Evolutionary conservation across 441 rosid genomes (phyloP), one percentile per base, ranked within the genome.

Genomic region (Capsella rubella): DNA sequence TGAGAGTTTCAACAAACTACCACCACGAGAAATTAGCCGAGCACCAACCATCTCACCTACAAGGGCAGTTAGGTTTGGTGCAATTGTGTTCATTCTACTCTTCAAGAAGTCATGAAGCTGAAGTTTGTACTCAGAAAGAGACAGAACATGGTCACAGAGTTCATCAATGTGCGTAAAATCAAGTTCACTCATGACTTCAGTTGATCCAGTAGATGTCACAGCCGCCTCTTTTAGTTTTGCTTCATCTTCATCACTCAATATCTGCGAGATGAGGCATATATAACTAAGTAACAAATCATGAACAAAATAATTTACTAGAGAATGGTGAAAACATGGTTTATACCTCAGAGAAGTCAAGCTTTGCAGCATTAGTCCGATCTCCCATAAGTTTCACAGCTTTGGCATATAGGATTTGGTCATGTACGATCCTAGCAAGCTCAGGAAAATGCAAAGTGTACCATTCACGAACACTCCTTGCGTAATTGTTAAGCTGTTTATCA

Each of bases 371-470:
- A 16, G 78, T 81, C 27, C 97, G 93, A 63, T 86, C 29, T 37
- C 97, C 90, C 94, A 95, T 87, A 74, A 89, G 61, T 75, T 92
- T 94, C 49, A 92, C 97, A 6, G 87, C 45, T 77, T 92, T 92
- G 29, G 97, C 99, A 78, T 94, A 94, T 0, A 69, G 84, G 51
- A 94, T 90, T 73, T 92, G 90, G 79, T 94, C 99, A 47, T 76
- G 83, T 34, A 94, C 80, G 76, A 94, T 90, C 86, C 84, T 94
- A 4, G 90, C 91, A 61, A 94, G 97, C 87, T 94, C 99, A 0
- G 97, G 99, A 80, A 94, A 92, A 85, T 94, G 99, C 97, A 97
- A 92, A 47, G 97, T 97, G 35, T 92, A 92, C 99, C 96, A 92
- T 74, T 95, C 96, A 28, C 89, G 82, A 37, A 89, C 91, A 57